Evolutionary conservation across 1,284 basidiomycete species (phyloP).

Genomic region (Rhodotorula sp.): DNA sequence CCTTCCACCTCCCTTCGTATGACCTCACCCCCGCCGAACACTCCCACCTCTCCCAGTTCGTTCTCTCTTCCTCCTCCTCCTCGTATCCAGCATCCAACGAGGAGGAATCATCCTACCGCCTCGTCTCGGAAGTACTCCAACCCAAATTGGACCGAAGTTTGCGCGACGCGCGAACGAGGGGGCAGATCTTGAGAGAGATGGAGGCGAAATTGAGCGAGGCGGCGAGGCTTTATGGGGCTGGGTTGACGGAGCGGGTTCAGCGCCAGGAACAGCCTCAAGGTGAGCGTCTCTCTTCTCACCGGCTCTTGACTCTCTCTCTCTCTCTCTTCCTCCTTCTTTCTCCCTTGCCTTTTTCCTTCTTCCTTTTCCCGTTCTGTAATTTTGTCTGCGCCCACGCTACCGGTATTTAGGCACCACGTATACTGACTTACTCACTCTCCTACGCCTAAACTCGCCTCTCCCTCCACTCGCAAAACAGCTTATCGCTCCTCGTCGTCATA

Average conservation of each 20-base stretch:
- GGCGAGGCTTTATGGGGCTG: conserved; percentile 40
- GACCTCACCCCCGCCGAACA: conserved; percentile 24
- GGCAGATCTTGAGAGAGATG: conserved; percentile 38
- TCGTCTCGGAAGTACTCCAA: not conserved
- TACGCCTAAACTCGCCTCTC: no score
- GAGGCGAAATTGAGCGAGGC: conserved; percentile 41
- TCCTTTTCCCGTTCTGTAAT: no score
- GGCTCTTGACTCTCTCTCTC: not conserved
- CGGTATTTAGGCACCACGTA: not conserved
- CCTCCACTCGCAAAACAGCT: no score
- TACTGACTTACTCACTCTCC: no score
- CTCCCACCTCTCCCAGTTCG: conserved; percentile 9
- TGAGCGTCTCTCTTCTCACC: not conserved
- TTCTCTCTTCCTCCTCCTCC: conserved; percentile 2
- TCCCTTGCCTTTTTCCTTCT: no score
- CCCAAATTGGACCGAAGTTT: not conserved
- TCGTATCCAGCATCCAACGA: not conserved
- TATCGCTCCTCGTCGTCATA: not conserved
- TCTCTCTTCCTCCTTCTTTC: no score
- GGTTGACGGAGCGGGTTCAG: conserved; percentile 29
- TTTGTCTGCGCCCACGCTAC: not conserved
- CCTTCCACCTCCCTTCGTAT: conserved; percentile 25
- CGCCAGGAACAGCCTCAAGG: not conserved
- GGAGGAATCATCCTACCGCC: not conserved
- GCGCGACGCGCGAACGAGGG: conserved; percentile 23